phyloP scores from a whole-genome alignment of 2,329 filamentous ascomycete species.

The Domatiomyces catenatus region DNA sequence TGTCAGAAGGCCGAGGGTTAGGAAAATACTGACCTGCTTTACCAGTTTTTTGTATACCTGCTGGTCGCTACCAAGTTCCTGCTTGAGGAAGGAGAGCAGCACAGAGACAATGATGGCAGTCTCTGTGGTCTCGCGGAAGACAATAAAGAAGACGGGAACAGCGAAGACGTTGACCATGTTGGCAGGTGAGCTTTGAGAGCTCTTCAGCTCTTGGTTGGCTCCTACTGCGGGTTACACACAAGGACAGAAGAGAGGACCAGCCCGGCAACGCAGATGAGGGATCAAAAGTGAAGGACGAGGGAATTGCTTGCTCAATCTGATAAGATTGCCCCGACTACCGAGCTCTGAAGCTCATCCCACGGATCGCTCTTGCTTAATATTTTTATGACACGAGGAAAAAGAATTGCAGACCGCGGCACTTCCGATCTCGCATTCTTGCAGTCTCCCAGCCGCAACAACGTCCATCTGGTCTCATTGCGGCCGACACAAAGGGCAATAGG shows the following conservation, averaged over 20 bases:
- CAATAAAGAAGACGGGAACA: slow-evolving; percentile 77
- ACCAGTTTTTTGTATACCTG: slow-evolving; percentile 51
- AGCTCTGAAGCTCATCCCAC: not conserved
- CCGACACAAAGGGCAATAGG: too few species aligned
- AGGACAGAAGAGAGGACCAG: too few species aligned
- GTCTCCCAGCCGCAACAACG: not conserved
- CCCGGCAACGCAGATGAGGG: not conserved
- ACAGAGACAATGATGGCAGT: slow-evolving; percentile 74
- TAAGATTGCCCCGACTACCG: not conserved
- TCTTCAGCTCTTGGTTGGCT: not conserved
- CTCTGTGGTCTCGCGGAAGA: slow-evolving; percentile 74
- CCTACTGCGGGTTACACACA: too few species aligned
- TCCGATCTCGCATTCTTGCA: not conserved
- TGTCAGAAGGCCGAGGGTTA: not conserved
- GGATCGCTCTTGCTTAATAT: not conserved
- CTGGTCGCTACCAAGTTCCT: slow-evolving; percentile 55
- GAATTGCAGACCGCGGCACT: not conserved
- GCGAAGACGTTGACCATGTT: slow-evolving; percentile 59
- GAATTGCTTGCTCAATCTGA: not conserved
- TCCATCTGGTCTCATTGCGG: too few species aligned
- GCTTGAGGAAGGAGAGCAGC: slow-evolving; percentile 71
- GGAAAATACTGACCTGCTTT: slow-evolving; percentile 31
- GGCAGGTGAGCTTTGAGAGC: not conserved
- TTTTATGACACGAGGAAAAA: not conserved
- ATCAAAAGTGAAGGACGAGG: not conserved